Conservation (phyloP, 306 rosid genomes). For the Ormosia semicastrata region DNA sequence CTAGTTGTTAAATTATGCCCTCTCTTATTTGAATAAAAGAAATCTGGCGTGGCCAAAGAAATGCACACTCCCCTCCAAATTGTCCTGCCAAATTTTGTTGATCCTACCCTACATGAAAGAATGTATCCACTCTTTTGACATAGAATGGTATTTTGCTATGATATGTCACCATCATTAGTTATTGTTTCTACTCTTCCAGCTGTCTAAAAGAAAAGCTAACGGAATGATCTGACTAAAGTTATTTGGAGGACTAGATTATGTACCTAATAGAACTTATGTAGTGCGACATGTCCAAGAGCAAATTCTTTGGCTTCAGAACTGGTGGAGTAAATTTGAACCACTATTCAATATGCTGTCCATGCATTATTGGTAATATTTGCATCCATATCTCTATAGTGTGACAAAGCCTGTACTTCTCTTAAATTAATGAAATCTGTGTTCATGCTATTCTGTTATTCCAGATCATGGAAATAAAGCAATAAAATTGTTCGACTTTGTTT, state of each 20-base stretch:
- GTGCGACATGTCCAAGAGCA: neutral
- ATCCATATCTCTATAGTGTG: neutral
- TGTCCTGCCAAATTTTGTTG: neutral
- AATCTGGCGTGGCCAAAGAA: neutral
- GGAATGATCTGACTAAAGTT: neutral
- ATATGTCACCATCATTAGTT: neutral
- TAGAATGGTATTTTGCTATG: neutral
- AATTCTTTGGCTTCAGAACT: slow-evolving; percentile 7
- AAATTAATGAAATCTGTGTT: neutral
- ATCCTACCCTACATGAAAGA: neutral
- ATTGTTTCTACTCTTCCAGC: neutral
- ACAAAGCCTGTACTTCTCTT: neutral
- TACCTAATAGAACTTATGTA: neutral
- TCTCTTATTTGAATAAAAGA: slow-evolving; percentile 6
- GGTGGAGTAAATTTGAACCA: neutral
- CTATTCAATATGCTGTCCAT: neutral
- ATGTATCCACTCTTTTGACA: neutral
- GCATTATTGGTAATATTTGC: neutral
- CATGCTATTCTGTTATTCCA: neutral
- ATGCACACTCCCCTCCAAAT: neutral
- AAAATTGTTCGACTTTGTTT: slow-evolving; percentile 4
- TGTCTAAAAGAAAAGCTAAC: neutral
- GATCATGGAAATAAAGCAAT: slow-evolving; percentile 13
- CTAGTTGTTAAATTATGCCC: slow-evolving; percentile 1
- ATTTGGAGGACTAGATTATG: neutral